phyloP scores from a whole-genome alignment of 352 stramenopile species.

The Plasmopara viticola region DNA sequence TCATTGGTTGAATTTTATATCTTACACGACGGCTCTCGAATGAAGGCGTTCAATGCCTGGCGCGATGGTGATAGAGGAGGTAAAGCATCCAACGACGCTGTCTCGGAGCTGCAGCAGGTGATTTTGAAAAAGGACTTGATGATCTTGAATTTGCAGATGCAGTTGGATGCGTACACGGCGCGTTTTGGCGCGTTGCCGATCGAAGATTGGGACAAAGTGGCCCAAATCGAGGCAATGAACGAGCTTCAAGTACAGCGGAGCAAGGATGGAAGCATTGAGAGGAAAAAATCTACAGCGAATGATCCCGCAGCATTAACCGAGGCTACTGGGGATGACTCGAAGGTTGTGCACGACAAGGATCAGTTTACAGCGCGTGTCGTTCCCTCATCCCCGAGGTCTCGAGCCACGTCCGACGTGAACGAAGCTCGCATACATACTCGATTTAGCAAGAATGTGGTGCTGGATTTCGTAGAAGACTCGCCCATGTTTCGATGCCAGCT shows the following conservation, averaged over 20 bases:
- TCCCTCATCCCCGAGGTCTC: slow-evolving; percentile 10
- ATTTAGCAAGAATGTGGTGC: slow-evolving; percentile 66
- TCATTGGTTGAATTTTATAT: slow-evolving; percentile 12
- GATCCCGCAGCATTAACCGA: neutral
- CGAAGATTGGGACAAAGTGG: slow-evolving; percentile 23
- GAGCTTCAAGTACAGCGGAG: slow-evolving; percentile 13
- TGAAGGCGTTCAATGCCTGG: slow-evolving; percentile 34
- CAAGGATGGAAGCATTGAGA: slow-evolving; percentile 16
- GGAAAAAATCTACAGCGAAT: slow-evolving; percentile 9
- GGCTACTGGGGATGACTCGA: slow-evolving; percentile 2
- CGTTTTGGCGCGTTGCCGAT: slow-evolving; percentile 46
- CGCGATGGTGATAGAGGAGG: slow-evolving; percentile 12
- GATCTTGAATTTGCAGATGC: slow-evolving; percentile 70
- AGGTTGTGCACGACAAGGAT: slow-evolving; percentile 8
- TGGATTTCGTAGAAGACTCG: slow-evolving; percentile 84
- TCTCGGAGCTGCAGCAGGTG: slow-evolving; percentile 69
- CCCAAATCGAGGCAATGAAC: slow-evolving; percentile 11
- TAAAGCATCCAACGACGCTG: slow-evolving; percentile 24
- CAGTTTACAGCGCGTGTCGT: slow-evolving; percentile 5
- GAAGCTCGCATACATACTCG: slow-evolving; percentile 19
- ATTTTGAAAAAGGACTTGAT: slow-evolving; percentile 83
- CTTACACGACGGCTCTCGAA: slow-evolving; percentile 10
- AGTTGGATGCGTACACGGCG: slow-evolving; percentile 51
- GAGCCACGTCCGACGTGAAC: slow-evolving; percentile 8
- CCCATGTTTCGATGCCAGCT: slow-evolving; percentile 80